Conservation (phyloP, 78 protist species). For the Protostelium mycophagum region DNA sequence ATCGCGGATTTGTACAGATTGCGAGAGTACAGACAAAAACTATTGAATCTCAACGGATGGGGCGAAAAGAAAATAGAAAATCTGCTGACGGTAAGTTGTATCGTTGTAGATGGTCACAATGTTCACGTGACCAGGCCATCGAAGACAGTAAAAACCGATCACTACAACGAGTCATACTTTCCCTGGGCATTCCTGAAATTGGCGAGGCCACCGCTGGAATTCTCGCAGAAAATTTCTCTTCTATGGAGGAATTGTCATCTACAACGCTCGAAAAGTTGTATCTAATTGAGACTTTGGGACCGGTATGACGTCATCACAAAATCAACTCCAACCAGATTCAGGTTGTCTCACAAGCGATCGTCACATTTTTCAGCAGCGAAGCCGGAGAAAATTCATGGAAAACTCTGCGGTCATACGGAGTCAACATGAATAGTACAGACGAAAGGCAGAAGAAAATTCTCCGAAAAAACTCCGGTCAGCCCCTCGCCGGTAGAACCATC, state of each 20-base stretch:
- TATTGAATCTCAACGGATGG: conserved; percentile 20
- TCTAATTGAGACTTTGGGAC: neutral
- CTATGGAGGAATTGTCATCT: neutral
- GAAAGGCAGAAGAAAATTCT: no score
- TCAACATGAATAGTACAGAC: no score
- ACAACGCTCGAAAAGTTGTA: neutral
- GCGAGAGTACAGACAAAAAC: neutral
- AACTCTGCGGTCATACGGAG: no score
- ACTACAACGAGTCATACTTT: conserved; percentile 8
- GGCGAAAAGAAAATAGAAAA: conserved; percentile 12
- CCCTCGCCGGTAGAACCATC: neutral
- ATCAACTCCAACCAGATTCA: neutral
- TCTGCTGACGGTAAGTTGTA: neutral
- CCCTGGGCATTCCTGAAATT: conserved; percentile 34
- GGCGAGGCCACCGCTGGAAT: conserved; percentile 20
- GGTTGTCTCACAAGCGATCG: neutral
- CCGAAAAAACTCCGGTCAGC: no score
- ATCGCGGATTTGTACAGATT: conserved; percentile 25
- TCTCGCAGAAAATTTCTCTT: conserved; percentile 4
- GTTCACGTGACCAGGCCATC: conserved; percentile 8
- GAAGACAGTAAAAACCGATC: conserved; percentile 16
- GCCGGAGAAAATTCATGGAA: no score
- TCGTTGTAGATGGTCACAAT: neutral
- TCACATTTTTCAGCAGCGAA: no score
- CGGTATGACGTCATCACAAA: neutral